Evolutionary conservation across 23 red algal genomes (phyloP), one percentile per base, ranked within the genome.

Genomic region (Gracilaria domingensis): DNA sequence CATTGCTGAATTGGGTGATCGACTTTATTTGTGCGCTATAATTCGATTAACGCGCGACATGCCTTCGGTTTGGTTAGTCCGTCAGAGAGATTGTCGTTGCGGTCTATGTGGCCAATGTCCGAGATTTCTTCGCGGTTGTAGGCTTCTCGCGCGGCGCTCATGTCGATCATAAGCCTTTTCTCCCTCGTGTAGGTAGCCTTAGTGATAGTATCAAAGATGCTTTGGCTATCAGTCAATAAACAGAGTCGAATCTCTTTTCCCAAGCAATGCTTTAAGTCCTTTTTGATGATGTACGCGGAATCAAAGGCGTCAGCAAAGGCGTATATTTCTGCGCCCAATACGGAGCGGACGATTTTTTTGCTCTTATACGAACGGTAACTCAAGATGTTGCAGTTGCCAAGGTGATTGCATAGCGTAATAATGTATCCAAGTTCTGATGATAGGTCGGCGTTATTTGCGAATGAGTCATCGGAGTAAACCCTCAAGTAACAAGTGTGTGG

Each of bases 271-370:
- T 86, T 61, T 2, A 86, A 33, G 57, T 86, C 82, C 11, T 23
- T 30, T 24, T 86, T 86, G 24, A 86, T 86, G n/a, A 55, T 35
- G 13, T 33, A 71, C 8, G 82, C 82, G 14, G 23, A 8, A 34
- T 86, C 82, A 21, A 86, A 72, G 0, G 82, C 82, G n/a, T 86
- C 66, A n/a, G 60, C 32, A 21, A 86, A 86, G 11, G 82, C 59
- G 56, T 86, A 86, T 3, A 86, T 40, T 38, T 86, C 82, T 12
- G 38, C 60, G 28, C 37, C 82, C 18, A 86, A 26, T 8, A 86
- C 42, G 0, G 47, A 74, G 55, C 82, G 55, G 12, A 70, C 60
- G 11, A 64, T 0, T 11, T 2, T 21, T 12, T 35, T 23, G 82
- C 62, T 72, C 59, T 86, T 86, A 16, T 55, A 72, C 0, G n/a